phyloP scores from a whole-genome alignment of 805 yeast species.

The Ogataea ramenticola region DNA sequence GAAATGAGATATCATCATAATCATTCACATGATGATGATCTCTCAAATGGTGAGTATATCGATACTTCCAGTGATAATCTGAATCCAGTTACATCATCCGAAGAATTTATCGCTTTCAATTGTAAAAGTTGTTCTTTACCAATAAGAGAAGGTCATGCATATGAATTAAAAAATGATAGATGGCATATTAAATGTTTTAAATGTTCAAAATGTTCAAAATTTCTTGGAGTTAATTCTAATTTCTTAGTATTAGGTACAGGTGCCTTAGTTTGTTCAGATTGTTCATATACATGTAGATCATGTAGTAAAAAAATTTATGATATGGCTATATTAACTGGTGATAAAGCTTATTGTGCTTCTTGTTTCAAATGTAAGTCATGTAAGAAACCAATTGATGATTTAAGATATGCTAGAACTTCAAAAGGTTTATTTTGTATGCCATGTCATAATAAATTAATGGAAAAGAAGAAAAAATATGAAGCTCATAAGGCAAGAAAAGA shows the following conservation, averaged over 20 bases:
- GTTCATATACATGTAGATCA: slow-evolving; percentile 84
- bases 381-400: slow-evolving; percentile 75
- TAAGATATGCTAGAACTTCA: slow-evolving; percentile 86
- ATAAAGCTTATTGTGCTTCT: slow-evolving; percentile 85
- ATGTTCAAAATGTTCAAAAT: slow-evolving; percentile 76
- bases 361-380: slow-evolving; percentile 91
- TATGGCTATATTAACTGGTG: slow-evolving; percentile 89
- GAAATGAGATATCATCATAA: no score
- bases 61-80: neutral
- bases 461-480: slow-evolving; percentile 63
- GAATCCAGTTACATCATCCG: neutral
- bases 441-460: slow-evolving; percentile 80
- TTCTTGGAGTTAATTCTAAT: slow-evolving; percentile 81
- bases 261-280: slow-evolving; percentile 77
- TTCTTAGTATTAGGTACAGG: slow-evolving; percentile 92
- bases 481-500: slow-evolving; percentile 27
- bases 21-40: no score
- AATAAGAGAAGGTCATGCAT: slow-evolving; percentile 87
- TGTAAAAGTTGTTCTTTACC: slow-evolving; percentile 37
- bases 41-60: no score
- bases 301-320: slow-evolving; percentile 87
- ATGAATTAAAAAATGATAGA: slow-evolving; percentile 86
- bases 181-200: slow-evolving; percentile 95
- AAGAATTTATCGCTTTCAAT: slow-evolving; percentile 6
- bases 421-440: slow-evolving; percentile 90